phyloP scores from a whole-genome alignment of 139 green algal genomes.

The Closterium sp. region DNA sequence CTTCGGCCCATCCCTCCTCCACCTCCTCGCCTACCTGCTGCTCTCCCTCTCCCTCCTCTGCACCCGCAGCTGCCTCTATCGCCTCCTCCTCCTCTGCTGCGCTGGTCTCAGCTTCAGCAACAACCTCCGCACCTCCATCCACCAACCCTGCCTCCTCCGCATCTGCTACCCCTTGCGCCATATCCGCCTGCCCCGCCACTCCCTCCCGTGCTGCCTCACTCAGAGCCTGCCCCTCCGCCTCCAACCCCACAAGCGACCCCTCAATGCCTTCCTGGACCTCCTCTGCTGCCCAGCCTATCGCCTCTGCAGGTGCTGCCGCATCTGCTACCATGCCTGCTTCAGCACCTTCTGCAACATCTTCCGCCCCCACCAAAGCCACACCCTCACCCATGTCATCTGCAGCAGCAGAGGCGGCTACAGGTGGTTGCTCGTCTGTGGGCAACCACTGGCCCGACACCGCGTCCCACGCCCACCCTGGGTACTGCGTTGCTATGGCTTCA shows the following conservation, averaged over 20 bases:
- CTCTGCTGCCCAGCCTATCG: neutral
- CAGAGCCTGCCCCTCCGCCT: neutral
- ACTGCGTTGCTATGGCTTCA: neutral
- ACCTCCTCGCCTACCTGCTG: neutral
- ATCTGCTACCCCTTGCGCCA: neutral
- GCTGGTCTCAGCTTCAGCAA: neutral
- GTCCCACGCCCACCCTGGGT: neutral
- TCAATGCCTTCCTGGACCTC: neutral
- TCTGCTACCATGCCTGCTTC: neutral
- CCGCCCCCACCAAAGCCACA: neutral
- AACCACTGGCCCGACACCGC: neutral
- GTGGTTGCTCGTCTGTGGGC: neutral
- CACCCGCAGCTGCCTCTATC: neutral
- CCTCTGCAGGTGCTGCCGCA: too few relatives aligned
- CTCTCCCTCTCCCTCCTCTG: neutral
- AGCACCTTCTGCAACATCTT: neutral
- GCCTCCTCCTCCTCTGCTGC: neutral
- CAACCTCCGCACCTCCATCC: neutral
- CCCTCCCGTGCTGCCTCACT: neutral
- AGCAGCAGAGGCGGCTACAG: neutral
- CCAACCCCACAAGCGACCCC: neutral
- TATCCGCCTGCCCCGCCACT: neutral
- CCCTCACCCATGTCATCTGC: neutral
- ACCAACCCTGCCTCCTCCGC: neutral
- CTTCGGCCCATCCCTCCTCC: neutral